phyloP scores from a whole-genome alignment of 495 filamentous ascomycete species.

The Aspergillus nanangensis region DNA sequence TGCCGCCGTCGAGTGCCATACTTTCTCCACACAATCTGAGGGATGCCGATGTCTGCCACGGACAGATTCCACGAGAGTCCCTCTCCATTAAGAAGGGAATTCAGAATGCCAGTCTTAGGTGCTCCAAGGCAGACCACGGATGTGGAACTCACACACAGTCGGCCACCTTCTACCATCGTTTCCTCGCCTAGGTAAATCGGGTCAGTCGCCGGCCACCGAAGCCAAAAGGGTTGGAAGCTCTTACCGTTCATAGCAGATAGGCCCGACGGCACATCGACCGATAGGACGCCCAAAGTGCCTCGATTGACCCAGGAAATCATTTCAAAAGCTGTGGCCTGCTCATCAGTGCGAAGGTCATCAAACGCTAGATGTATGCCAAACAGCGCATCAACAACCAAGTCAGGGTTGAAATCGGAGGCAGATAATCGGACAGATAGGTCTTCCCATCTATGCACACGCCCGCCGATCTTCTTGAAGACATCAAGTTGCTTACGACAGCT shows the following conservation, averaged over 20 bases:
- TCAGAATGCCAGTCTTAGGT: constrained; percentile 76
- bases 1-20: constrained; percentile 72
- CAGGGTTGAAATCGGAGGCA: constrained; percentile 56
- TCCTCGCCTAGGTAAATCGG: constrained; percentile 36
- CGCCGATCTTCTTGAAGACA: constrained; percentile 73
- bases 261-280: constrained; percentile 83
- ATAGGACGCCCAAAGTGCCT: constrained; percentile 69
- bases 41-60: constrained; percentile 83
- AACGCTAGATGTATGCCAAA: constrained; percentile 80
- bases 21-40: constrained; percentile 77
- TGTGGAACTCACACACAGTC: constrained; percentile 67
- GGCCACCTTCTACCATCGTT: constrained; percentile 59
- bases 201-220: constrained; percentile 7
- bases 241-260: constrained; percentile 74
- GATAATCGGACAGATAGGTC: constrained; percentile 49
- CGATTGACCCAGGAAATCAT: constrained; percentile 85
- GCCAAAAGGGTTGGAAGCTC: constrained; percentile 29
- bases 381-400: constrained; percentile 84
- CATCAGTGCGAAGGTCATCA: constrained; percentile 74
- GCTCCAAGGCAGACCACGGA: constrained; percentile 79
- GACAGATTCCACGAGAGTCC: constrained; percentile 61
- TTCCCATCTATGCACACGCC: constrained; percentile 57
- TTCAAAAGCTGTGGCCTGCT: constrained; percentile 77
- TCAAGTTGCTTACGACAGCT: constrained; percentile 70
- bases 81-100: constrained; percentile 60